A percentile compares a stretch with the other conserved stretches of the same genome.
phyloP scores from a whole-genome alignment of 2,329 filamentous ascomycete genomes.

The Talaromyces sp. region DNA sequence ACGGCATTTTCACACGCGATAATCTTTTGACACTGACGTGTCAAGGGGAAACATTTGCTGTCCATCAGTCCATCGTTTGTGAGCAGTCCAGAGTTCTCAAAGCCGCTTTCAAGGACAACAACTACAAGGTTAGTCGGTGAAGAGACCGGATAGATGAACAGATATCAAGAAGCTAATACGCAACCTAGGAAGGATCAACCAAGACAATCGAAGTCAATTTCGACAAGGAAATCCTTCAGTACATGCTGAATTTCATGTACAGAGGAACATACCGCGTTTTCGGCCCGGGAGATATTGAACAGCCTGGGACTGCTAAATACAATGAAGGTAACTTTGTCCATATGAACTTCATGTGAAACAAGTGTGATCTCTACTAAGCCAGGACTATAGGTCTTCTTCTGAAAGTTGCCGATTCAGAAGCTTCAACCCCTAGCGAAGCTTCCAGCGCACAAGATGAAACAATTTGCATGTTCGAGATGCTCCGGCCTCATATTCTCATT shows the following conservation, averaged over 20 bases:
- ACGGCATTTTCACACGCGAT: background rate
- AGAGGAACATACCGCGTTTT: background rate
- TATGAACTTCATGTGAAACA: background rate
- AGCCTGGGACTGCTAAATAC: background rate
- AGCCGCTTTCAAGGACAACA: background rate
- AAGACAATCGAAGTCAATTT: background rate
- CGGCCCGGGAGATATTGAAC: background rate
- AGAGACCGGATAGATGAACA: background rate
- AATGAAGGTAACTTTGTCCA: background rate
- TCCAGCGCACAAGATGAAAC: no score
- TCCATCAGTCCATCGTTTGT: background rate
- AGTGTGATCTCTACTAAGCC: background rate
- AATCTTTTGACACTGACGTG: background rate
- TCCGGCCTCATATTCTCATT: no score
- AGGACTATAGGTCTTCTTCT: no score
- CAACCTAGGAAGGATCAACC: background rate
- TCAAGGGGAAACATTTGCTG: background rate
- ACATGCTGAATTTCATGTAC: background rate
- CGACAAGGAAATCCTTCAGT: background rate
- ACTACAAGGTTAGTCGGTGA: background rate
- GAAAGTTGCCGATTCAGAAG: no score
- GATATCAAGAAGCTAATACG: background rate
- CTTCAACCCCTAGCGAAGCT: no score
- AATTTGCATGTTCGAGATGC: no score
- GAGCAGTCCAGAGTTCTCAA: background rate